These are phyloP conservation scores for Hanseniaspora hatyaiensis DNA, from an alignment of 805 yeast genomes.

Conservation along the genomic window DNA sequence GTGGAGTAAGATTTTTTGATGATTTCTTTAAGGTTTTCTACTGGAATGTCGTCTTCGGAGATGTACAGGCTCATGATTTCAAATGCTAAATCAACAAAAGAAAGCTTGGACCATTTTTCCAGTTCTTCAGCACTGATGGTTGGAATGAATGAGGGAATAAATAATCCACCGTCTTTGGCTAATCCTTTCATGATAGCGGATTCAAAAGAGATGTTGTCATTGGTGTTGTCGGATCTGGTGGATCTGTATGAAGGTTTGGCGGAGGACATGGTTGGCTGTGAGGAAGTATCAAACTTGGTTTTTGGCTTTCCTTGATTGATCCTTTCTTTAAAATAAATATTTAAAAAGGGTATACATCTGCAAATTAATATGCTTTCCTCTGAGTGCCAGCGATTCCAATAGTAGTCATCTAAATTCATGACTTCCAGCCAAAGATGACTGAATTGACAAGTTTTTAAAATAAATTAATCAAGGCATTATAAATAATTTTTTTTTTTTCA, in stretches of 20 bases:
- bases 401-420: too few relatives aligned
- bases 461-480: too few relatives aligned
- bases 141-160: slow-evolving; percentile 77
- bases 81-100: slow-evolving; percentile 79
- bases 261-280: slow-evolving; percentile 35
- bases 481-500: too few relatives aligned
- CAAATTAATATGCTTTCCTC: too few relatives aligned
- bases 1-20: slow-evolving; percentile 72
- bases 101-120: slow-evolving; percentile 55
- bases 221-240: slow-evolving; percentile 47
- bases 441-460: too few relatives aligned
- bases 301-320: background rate
- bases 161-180: slow-evolving; percentile 94
- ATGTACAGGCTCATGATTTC: slow-evolving; percentile 75
- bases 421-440: too few relatives aligned
- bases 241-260: slow-evolving; percentile 47
- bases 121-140: slow-evolving; percentile 43
- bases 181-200: slow-evolving; percentile 80
- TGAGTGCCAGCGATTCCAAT: too few relatives aligned
- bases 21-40: slow-evolving; percentile 51
- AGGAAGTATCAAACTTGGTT: too few relatives aligned
- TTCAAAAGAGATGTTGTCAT: slow-evolving; percentile 53
- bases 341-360: too few relatives aligned
- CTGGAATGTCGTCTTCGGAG: slow-evolving; percentile 57
- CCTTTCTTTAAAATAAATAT: background rate